A percentile compares a stretch with the other conserved stretches of the same genome.
These are phyloP conservation scores for Ustilago crameri DNA, from an alignment of 1,284 basidiomycete species.

Conservation along the genomic window DNA sequence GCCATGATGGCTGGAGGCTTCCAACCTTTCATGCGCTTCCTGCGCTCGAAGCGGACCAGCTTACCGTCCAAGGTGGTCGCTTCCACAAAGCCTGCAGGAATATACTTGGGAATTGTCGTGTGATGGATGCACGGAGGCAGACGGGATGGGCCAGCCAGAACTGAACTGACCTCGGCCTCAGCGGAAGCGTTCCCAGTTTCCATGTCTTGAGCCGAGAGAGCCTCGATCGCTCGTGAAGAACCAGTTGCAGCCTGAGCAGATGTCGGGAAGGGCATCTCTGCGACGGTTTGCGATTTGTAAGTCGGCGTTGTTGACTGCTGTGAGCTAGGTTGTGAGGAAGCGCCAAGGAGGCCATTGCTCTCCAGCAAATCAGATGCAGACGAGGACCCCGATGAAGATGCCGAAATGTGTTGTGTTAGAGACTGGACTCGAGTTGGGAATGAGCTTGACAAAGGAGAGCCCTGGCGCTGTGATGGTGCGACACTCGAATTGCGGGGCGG, in stretches of 20 bases:
- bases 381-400: constrained; percentile 16
- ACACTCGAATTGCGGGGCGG: neutral
- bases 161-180: neutral
- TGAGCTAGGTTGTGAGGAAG: constrained; percentile 29
- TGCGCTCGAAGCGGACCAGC: constrained; percentile 48
- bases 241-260: constrained; percentile 9
- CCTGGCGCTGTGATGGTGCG: neutral
- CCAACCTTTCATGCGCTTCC: constrained; percentile 58
- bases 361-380: constrained; percentile 28
- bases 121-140: constrained; percentile 9
- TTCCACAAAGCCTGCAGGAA: constrained; percentile 55
- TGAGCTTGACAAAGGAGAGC: constrained; percentile 5
- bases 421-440: neutral
- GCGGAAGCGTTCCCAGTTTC: neutral
- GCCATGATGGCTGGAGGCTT: constrained; percentile 47
- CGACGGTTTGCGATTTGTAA: constrained; percentile 4
- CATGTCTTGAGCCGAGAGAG: constrained; percentile 10
- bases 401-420: neutral
- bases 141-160: constrained; percentile 20
- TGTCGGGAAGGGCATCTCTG: constrained; percentile 11
- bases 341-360: constrained; percentile 41
- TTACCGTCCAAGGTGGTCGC: constrained; percentile 55
- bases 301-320: constrained; percentile 17
- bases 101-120: constrained; percentile 54
- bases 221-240: constrained; percentile 31